These are phyloP conservation scores for Phytophthora parvispora DNA, from an alignment of 352 stramenopile genomes.

Conservation along the genomic window DNA sequence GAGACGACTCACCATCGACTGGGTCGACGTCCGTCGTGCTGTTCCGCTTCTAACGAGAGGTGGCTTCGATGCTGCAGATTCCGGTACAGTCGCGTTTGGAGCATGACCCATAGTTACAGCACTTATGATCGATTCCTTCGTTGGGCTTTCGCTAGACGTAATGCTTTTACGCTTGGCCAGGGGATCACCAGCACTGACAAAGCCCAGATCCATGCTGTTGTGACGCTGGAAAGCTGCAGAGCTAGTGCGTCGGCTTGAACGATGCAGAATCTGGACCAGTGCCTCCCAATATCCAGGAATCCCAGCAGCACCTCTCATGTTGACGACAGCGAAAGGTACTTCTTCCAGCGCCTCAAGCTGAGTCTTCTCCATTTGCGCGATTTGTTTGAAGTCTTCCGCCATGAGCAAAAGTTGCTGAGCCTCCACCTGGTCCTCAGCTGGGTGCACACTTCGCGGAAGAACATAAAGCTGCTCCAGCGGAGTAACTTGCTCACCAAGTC, in stretches of 20 bases:
- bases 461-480: conserved; percentile 21
- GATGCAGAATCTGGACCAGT: conserved; percentile 58
- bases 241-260: conserved; percentile 30
- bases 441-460: conserved; percentile 13
- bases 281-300: conserved; percentile 47
- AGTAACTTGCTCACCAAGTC: not conserved
- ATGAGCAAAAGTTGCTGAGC: conserved; percentile 35
- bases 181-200: not conserved
- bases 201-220: not conserved
- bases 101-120: not conserved
- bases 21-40: conserved; percentile 14
- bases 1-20: conserved; percentile 32
- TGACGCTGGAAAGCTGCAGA: conserved; percentile 31
- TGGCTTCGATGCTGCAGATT: not conserved
- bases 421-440: conserved; percentile 9
- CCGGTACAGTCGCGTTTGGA: not conserved
- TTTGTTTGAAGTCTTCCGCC: conserved; percentile 28
- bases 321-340: conserved; percentile 50
- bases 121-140: not conserved
- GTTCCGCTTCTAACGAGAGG: not conserved
- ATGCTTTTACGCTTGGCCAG: conserved; percentile 5
- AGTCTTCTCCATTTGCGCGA: conserved; percentile 46
- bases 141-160: not conserved
- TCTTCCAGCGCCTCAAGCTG: conserved; percentile 50
- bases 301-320: conserved; percentile 31